Base-by-base conservation (phyloP, 345 rosid species). In the Durio zibethinus region DNA sequence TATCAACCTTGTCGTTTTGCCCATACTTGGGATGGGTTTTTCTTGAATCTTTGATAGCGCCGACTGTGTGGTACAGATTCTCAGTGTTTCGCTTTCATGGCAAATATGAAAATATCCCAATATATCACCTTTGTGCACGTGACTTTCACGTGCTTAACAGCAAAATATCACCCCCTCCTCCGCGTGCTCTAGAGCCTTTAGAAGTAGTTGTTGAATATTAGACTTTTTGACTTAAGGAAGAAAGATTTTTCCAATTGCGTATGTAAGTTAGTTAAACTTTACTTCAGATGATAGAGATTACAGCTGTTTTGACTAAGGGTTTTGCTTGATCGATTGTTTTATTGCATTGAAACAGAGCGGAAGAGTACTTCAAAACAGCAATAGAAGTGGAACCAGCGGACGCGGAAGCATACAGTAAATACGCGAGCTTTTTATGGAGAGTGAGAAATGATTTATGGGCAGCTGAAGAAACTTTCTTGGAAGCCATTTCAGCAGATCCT, bases 381-480 rank as follows among this genome's bases (percentile, higher is more conserved):
- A 69, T 78, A 11, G 83, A 66, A 27, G 90, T 82, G 84, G 92
- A 90, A 76, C 88, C 91, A 25, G 83, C 81, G 21, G 98, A 96
- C 25, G 94, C 97, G 0, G 99, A 96, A 81, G 93, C 97, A 0
- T 79, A 83, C 52, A 91, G 77, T 85, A 96, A 93, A 74, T 96
- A 93, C 45, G 99, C 99, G 6, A 83, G 66, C 75, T 96, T 96
- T 87, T 79, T 96, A 33, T 96, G 99, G 99, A 87, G 73, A 79
- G 97, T 68, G 61, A 85, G 83, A 79, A 87, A 88, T 25, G 97
- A 96, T 65, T 85, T 92, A 29, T 93, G 97, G 97, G 98, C 94
- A n/a, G 99, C 99, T 0, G 98, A 93, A 80, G 99, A 96, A 82
- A 90, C 89, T 10, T 96, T 85, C 86, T 77, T 92, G 81, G 94